Evolutionary conservation across 257 asterid genomes (phyloP), one percentile per base, ranked within the genome.

Genomic region (Lantana camara): DNA sequence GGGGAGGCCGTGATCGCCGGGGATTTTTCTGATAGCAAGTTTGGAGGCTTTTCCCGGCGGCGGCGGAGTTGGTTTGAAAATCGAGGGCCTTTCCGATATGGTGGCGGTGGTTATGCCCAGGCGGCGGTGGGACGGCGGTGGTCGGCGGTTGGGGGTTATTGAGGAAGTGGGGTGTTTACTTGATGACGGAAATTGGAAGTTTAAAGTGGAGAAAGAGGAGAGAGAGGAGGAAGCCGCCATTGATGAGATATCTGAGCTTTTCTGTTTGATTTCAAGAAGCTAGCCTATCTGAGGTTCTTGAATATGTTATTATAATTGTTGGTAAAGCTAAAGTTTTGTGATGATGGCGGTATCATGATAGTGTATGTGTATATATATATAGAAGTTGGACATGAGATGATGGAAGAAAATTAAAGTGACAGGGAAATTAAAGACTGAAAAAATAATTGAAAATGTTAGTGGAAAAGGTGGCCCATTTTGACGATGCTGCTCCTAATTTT

Each of bases 1-100:
- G 0, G 96, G 96, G 1, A 81, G 67, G 4, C 96, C 96, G 57
- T 73, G 78, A 37, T 81, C 87, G 5, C 95, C 96, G 2, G 96
- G 96, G 76, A 83, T 66, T 56, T 80, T 67, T 9, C 75, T 41
- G 37, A 64, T 51, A 1, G 88, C 87, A 8, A 79, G 76, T 7
- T 60, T 66, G 0, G 73, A 0, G 0, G 75, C 23, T 4, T 9
- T 10, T 2, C 20, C 32, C 27, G 52, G 6, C 37, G 53, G 19
- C 9, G 65, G 42, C 35, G 73, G 62, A 23, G 67, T 3, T 15
- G 76, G 57, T 15, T 61, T 34, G 17, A 40, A 14, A 20, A 67
- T 6, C 0, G 83, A 59, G 22, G 83, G 78, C 30, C 52, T 71
- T 23, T 77, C 85, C 3, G 96, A 81, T 38, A 83, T 60, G 4